Base-by-base conservation (phyloP, 345 rosid genomes). In the Pistacia vera region DNA sequence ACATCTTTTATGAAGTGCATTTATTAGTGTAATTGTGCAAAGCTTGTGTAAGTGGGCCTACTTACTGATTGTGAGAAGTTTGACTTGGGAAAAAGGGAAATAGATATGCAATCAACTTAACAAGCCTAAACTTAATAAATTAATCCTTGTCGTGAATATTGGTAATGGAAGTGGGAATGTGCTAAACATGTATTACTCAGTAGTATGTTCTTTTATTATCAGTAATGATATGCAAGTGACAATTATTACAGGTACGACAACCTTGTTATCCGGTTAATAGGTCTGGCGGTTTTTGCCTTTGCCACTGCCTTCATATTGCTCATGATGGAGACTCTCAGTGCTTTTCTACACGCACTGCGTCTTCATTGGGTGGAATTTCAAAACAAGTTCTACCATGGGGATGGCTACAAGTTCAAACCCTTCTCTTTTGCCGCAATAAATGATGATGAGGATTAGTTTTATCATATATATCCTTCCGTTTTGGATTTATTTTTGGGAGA, bases 351-450 rank as follows among this genome's bases (percentile, higher is more conserved):
- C 28, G 97, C 99, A 16, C 74, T 95, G 86, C 98, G 98, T 86
- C 99, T 95, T 74, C 99, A 95, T 70, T 93, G 99, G 99, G 97
- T 93, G 52, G 99, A 95, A 71, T 95, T 90, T 78, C 96, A 92
- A 85, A 87, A 81, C 35, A 95, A 95, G 83, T 93, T 95, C 89
- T 95, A 90, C 91, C 69, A 87, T 33, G 99, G 99, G 11, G 98
- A 95, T 70, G 98, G 99, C 82, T 90, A 93, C 87, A 95, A 95
- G 82, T 93, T 95, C 89, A 90, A 58, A 82, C 98, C 98, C 52
- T 91, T 95, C 83, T 86, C 95, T 13, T 95, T 95, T 77, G 86
- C 98, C 22, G 73, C 81, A 41, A 72, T 93, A 79, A 58, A 81
- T 6, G 95, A 88, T 49, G 98, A 94, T 28, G 92, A 88, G 28